phyloP scores from a whole-genome alignment of 2,329 filamentous ascomycete species.

The Leptographium lundbergii region DNA sequence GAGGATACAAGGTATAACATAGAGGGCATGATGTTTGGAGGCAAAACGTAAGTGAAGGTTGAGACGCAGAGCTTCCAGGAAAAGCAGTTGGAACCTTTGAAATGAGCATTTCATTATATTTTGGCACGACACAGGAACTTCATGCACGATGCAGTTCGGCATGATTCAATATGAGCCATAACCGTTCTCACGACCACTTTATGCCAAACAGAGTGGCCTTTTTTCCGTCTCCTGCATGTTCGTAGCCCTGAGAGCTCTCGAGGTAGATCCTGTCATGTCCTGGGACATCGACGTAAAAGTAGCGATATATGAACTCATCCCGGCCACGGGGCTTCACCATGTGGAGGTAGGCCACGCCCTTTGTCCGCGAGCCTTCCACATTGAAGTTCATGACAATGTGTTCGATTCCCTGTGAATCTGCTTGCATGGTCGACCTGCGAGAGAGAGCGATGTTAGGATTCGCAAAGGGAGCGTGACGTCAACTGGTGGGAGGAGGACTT shows the following conservation, averaged over 20 bases:
- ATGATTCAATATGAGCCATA: background rate
- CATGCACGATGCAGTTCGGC: background rate
- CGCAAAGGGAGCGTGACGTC: too few relatives aligned
- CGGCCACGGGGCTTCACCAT: slow-evolving; percentile 56
- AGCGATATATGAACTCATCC: slow-evolving; percentile 62
- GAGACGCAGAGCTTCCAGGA: background rate
- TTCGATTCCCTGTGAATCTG: slow-evolving; percentile 62
- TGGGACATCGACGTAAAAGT: slow-evolving; percentile 68
- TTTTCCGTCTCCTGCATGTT: slow-evolving; percentile 10
- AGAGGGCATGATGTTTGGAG: background rate
- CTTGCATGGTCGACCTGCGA: slow-evolving; percentile 51
- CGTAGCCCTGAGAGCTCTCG: slow-evolving; percentile 41
- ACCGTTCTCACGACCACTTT: slow-evolving; percentile 32
- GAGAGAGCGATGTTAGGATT: slow-evolving; percentile 8
- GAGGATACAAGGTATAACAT: background rate
- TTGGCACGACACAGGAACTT: background rate
- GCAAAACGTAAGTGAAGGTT: background rate
- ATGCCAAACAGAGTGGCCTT: slow-evolving; percentile 49
- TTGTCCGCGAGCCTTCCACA: slow-evolving; percentile 64
- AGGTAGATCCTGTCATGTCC: slow-evolving; percentile 55
- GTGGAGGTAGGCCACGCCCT: slow-evolving; percentile 65
- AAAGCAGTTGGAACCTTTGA: background rate
- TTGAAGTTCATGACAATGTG: slow-evolving; percentile 81
- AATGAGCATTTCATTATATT: background rate
- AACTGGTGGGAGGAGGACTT: slow-evolving; percentile 9